Evolutionary conservation across 2,329 filamentous ascomycete genomes (phyloP), one percentile per base, ranked within the genome.

Genomic region (Fusarium falciforme): DNA sequence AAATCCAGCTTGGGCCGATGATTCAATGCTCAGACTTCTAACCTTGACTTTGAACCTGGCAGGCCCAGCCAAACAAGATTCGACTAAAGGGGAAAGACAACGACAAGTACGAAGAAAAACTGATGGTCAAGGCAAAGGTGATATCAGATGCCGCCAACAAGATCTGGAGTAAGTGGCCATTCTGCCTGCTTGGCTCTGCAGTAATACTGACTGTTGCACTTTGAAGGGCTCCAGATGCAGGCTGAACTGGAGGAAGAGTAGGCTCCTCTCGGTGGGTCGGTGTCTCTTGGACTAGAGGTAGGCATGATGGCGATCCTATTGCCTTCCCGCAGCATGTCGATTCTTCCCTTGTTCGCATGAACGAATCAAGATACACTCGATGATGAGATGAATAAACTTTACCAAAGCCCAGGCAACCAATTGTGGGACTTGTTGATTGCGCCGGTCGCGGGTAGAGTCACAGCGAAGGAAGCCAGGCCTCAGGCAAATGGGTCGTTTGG

Each of bases 71-170:
- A 20, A 91, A 89, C 75, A 93, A 93, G 80, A 82, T 87, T 47
- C 87, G 89, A 38, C 80, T 90, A 14, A 88, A 89, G 70, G 85
- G 85, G 0, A 78, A 79, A 31, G 89, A 92, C 33, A 89, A 89
- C 60, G 84, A 88, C 55, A 90, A 89, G 66, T 90, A 91, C 72
- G 85, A 87, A 57, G 88, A 90, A 64, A 94, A 93, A 79, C 80
- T 94, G 33, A 80, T 91, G 17, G 84, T 84, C 20, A 94, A 93
- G 79, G 92, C 92, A 2, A 89, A 90, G 67, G 85, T 92, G 36
- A 94, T 95, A 70, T 87, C 91, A 31, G 86, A 89, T 33, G 92
- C 91, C 54, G 93, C 93, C 20, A 93, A 90, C 82, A 87, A 88
- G 70, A 82, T 94, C 25, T 94, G 92, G 91, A 90, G 88, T 91